Percentiles rank a stretch among this genome's conserved stretches.
Conservation (phyloP, 1,284 basidiomycete species). For the Ceratobasidium sp. region DNA sequence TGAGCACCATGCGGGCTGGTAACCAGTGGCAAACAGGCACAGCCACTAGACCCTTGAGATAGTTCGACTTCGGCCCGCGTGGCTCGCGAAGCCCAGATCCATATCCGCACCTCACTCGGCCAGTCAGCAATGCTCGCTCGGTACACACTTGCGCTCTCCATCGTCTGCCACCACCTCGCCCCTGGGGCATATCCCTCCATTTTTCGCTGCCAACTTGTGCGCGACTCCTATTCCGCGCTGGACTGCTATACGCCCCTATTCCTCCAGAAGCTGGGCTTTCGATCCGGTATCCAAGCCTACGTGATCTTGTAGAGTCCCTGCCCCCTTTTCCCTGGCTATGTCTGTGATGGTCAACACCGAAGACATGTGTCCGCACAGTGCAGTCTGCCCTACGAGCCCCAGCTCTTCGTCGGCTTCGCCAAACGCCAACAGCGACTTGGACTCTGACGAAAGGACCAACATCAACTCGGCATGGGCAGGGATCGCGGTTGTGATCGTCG, state of each 20-base stretch:
- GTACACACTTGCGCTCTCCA: constrained; percentile 17
- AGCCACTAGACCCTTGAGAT: constrained; percentile 4
- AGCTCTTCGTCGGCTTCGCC: background rate
- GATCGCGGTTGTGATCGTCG: constrained; percentile 37
- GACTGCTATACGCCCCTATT: background rate
- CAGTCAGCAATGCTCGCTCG: constrained; percentile 24
- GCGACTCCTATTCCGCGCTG: constrained; percentile 20
- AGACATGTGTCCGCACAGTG: constrained; percentile 20
- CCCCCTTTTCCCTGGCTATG: constrained; percentile 16
- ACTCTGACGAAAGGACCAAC: background rate
- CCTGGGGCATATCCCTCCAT: background rate
- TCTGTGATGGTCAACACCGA: background rate
- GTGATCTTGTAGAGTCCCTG: background rate
- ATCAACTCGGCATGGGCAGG: constrained; percentile 33
- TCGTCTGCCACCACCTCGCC: background rate
- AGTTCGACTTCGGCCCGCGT: constrained; percentile 21
- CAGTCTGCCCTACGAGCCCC: background rate
- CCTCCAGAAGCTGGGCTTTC: background rate
- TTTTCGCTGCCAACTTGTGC: constrained; percentile 1
- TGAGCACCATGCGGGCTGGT: background rate
- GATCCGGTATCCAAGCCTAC: constrained; percentile 27
- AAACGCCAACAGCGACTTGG: constrained; percentile 12
- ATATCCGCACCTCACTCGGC: constrained; percentile 18
- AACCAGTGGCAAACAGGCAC: constrained; percentile 1
- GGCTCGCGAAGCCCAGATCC: constrained; percentile 41